Evolutionary conservation across 2,329 filamentous ascomycete species (phyloP), one percentile per base, ranked within the genome.

Genomic region (Hypoxylon sp.): DNA sequence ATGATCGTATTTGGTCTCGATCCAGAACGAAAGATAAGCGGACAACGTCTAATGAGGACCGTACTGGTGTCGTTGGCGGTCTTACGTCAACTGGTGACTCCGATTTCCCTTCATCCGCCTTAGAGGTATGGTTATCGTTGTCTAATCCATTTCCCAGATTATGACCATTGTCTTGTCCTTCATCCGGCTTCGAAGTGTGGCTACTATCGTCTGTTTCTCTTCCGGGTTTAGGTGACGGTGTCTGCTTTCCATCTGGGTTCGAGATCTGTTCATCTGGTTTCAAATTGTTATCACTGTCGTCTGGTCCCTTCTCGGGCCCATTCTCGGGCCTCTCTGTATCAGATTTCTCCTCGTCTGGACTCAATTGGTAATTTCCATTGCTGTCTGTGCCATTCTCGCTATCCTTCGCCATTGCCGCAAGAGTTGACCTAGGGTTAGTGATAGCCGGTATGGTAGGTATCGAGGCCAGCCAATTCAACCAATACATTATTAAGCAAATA

Each of bases 21-120:
- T 69, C 67, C 24, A 69, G 46, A 26, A 55, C 33, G 24, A 69
- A 55, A 9, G 67, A 67, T 48, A 69, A 59, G 1, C 67, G 67
- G 5, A 64, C 22, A 12, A 64, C 16, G 14, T 69, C 64, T 3
- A 69, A 40, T 4, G 67, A 67, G 2, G 57, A 40, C 22, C 60
- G 60, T 2, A 67, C 32, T 9, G 50, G 20, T 12, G 22, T 61
- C 20, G 38, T 61, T 11, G 20, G 46, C 11, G 7, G 59, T 2
- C 26, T 48, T 32, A 28, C 4, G 11, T 53, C 33, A 8, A 42
- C 2, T 14, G 52, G 52, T 24, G 50, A 55, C 38, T 52, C 30
- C 26, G 33, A 22, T 26, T 69, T 67, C 33, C 64, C 64, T 32
- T 67, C 64, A 22, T 64, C 57, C 8, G 28, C 14, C 26, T 50